Base-by-base conservation (phyloP, 768 basidiomycete genomes). In the Pleurotus tuoliensis region DNA sequence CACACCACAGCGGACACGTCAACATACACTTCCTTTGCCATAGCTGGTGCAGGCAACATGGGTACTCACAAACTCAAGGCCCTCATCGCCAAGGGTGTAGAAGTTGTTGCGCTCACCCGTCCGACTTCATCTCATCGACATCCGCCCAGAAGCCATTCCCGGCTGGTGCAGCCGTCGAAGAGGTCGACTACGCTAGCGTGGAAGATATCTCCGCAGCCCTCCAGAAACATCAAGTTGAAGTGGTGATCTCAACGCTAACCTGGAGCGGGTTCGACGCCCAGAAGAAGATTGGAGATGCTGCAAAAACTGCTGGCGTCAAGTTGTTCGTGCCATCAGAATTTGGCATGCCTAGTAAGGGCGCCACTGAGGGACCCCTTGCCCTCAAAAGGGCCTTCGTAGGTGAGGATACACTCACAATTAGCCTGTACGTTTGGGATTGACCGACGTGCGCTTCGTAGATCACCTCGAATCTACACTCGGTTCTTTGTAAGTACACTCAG, bases 261-360 rank as follows among this genome's bases (percentile, higher is more conserved):
- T 34, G 30, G 30, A 34, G 30, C 30, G 30, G 30, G 8, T 30
- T 30, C 2, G 30, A 30, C 30, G 30, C 30, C 1, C 30, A 11
- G 30, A 30, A 8, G 20, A 43, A 3, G 15, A 55, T 75, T 37
- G 72, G 67, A 12, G 67, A 70, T 5, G 74, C 74, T 12, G 70
- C 75, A 22, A 71, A 71, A 55, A 62, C 61, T 38, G 73, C 73
- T 0, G 67, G 64, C 0, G 71, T 76, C 16, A 70, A 71, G 58
- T 40, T 76, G 47, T 74, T 76, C 47, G 72, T 72, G n/a, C 72
- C 74, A 11, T 69, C 67, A 16, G 74, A 75, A 55, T 76, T 62
- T 27, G 71, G 74, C 18, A 63, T 72, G 59, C 66, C 71, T 12
- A 74, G 67, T 0, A 66, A 67, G 20, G 74, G 68, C 3, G 63